Percentiles rank a stretch among this genome's conserved stretches.
Conservation (phyloP, 768 basidiomycete species). For the Russula sp. region DNA sequence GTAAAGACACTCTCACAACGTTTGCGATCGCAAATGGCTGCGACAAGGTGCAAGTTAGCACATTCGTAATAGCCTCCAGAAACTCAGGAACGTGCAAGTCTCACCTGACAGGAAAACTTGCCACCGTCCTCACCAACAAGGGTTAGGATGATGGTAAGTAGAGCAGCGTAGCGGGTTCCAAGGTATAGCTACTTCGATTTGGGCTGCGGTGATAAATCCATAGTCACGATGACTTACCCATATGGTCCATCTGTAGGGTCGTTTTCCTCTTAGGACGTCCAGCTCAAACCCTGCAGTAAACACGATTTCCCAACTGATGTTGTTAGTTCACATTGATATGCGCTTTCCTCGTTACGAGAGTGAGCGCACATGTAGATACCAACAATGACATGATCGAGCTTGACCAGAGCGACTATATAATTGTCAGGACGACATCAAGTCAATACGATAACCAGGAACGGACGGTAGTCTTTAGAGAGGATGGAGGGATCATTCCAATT, state of each 20-base stretch:
- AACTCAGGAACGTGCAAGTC: neutral
- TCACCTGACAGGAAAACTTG: neutral
- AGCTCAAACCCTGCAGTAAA: neutral
- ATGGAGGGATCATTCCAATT: neutral
- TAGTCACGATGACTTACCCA: neutral
- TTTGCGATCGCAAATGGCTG: neutral
- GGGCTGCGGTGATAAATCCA: too few species aligned
- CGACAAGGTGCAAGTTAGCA: neutral
- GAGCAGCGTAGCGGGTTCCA: slow-evolving; percentile 1
- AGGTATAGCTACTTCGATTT: slow-evolving; percentile 10
- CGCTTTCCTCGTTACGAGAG: neutral
- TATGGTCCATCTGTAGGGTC: neutral
- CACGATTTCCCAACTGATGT: neutral
- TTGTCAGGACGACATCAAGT: neutral
- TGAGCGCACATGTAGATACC: neutral
- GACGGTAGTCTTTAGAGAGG: neutral
- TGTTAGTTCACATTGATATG: neutral
- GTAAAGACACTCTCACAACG: neutral
- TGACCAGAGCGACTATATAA: neutral
- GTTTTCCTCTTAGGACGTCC: neutral
- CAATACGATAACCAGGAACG: neutral
- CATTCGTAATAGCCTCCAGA: too few species aligned
- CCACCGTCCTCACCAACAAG: neutral
- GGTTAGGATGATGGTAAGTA: neutral
- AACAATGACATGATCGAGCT: neutral